Percentiles rank a stretch among this genome's conserved stretches.
Evolutionary conservation across 1,139 yeast genomes (phyloP).

Genomic region (Blastobotrys illinoisensis): DNA sequence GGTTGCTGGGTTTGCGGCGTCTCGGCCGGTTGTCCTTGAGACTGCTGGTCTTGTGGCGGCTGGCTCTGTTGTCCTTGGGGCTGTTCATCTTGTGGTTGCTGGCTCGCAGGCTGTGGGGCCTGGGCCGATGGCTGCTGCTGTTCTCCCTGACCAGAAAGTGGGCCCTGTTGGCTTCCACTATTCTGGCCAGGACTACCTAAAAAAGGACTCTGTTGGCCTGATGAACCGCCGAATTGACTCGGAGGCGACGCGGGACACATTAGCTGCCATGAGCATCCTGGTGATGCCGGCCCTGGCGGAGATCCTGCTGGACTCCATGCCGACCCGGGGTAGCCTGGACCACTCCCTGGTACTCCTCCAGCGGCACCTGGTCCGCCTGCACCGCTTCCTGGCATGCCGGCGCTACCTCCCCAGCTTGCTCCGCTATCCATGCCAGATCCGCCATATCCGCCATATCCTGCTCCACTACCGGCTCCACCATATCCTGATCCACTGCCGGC

Average conservation of each 20-base stretch:
- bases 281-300: neutral
- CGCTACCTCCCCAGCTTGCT: conserved; percentile 1
- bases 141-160: neutral
- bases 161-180: neutral
- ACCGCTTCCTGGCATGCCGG: conserved; percentile 7
- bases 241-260: neutral
- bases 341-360: too few species aligned
- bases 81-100: too few species aligned
- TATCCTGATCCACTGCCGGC: neutral
- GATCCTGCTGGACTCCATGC: conserved; percentile 6
- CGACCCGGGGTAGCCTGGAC: conserved; percentile 3
- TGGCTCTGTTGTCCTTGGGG: too few species aligned
- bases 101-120: too few species aligned
- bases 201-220: neutral
- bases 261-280: neutral
- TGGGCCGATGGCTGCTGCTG: neutral
- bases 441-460: neutral
- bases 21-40: too few species aligned
- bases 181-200: neutral
- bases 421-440: neutral
- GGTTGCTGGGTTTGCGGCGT: too few species aligned
- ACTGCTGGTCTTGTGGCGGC: neutral
- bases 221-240: neutral
- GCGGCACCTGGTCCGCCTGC: neutral
- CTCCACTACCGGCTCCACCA: conserved; percentile 9